Base-by-base conservation (phyloP, 768 basidiomycete genomes). In the Macrolepiota fuliginosa region DNA sequence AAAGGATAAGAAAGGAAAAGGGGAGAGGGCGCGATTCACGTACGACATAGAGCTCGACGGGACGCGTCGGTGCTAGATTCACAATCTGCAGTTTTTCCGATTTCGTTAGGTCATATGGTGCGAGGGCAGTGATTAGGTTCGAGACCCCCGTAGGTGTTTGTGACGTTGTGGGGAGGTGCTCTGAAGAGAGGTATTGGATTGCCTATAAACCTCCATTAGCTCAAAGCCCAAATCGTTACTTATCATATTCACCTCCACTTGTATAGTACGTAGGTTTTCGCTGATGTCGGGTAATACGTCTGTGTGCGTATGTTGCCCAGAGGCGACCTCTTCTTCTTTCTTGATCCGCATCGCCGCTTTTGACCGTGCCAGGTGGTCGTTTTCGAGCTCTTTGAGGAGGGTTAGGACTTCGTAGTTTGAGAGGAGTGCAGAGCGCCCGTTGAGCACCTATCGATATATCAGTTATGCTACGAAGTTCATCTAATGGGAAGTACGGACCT, bases 31-130 rank as follows among this genome's bases (percentile, higher is more conserved):
- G 22, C n/a, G n/a, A 32, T 36, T 32, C 29, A 82, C 92, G 50
- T 65, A 96, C 94, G 60, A 92, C 90, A 69, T 97, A 96, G 25
- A 97, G 84, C 71, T 95, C 92, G 25, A 96, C 92, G 0, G 87
- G 79, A 51, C 86, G 81, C 6, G 85, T 88, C 1, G 96, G 96
- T 0, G 88, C 89, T 4, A 96, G 80, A 69, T 98, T 97, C n/a
- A 93, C 88, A 37, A 97, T 81, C 68, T 96, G 93, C 2, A 97
- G 80, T 69, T 95, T 94, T 79, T 98, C 96, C 2, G 90, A 86
- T 67, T 96, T 97, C 1, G 94, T 96, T 63, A 98, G 77, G 36
- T 83, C 81, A 64, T 86, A 90, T 19, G 84, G 76, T 1, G 84
- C 82, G 10, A 98, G 83, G 42, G 77, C 77, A 60, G 85, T 83